Conservation (phyloP, 345 rosid genomes). For the Rubroshorea leprosula region DNA sequence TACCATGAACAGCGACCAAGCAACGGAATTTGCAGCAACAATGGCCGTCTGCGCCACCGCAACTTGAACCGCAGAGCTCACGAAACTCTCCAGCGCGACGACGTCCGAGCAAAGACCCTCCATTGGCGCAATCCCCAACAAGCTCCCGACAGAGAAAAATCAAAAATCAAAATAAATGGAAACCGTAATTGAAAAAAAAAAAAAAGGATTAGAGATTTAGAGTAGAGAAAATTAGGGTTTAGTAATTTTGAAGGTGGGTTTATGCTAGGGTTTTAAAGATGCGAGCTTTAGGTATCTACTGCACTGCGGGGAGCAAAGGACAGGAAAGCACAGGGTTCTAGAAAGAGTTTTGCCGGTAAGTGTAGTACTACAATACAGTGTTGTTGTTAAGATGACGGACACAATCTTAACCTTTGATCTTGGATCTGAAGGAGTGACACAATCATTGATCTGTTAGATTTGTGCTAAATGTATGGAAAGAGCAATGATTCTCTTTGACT, state of each 20-base stretch:
- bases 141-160: not conserved
- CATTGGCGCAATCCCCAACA: constrained; percentile 12
- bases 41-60: constrained; percentile 29
- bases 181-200: not conserved
- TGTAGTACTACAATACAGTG: too few species aligned
- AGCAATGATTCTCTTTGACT: too few species aligned
- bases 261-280: constrained; percentile 26
- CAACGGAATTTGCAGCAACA: constrained; percentile 28
- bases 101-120: constrained; percentile 19
- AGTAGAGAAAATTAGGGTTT: constrained; percentile 21
- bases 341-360: too few species aligned
- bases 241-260: constrained; percentile 20
- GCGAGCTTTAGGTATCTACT: not conserved
- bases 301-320: not conserved
- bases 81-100: constrained; percentile 16
- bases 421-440: too few species aligned
- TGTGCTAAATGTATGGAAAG: too few species aligned
- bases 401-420: too few species aligned
- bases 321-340: not conserved
- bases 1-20: constrained; percentile 38
- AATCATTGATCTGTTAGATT: too few species aligned
- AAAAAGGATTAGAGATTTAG: too few species aligned
- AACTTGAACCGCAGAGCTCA: constrained; percentile 28
- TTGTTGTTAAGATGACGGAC: too few species aligned
- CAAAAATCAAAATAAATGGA: not conserved